Conservation (phyloP, 305 asterid species). For the Fraxinus latifolia region DNA sequence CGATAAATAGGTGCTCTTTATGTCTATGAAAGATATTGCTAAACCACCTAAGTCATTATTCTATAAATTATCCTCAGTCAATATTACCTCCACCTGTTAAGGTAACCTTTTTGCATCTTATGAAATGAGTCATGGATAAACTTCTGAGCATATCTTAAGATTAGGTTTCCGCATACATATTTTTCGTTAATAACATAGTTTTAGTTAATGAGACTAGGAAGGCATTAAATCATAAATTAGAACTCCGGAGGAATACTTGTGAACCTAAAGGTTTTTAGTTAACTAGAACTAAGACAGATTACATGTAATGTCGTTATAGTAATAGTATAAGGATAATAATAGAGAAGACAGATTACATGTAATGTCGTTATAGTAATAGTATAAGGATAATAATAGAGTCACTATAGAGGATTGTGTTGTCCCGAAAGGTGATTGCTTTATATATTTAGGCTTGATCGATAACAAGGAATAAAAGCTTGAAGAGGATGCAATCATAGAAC, state of each 20-base stretch:
- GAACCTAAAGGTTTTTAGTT: neutral
- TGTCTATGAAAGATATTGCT: neutral
- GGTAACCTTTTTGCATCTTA: neutral
- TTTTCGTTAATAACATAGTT: neutral
- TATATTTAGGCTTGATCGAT: neutral
- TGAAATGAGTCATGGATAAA: neutral
- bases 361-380: neutral
- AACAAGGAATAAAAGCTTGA: neutral
- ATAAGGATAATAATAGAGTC: neutral
- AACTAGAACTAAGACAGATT: neutral
- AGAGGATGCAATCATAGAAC: neutral
- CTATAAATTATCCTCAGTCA: neutral
- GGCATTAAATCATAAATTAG: neutral
- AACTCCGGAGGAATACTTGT: neutral
- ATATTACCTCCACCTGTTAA: neutral
- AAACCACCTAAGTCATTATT: neutral
- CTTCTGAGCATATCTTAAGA: neutral
- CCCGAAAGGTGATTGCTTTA: neutral
- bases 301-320: neutral
- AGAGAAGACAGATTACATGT: too few relatives aligned
- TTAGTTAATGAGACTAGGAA: neutral
- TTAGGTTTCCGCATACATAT: neutral
- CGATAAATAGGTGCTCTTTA: neutral
- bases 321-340: neutral
- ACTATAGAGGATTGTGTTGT: neutral